phyloP scores from a whole-genome alignment of 805 yeast species.

The Yamadazyma scolyti region DNA sequence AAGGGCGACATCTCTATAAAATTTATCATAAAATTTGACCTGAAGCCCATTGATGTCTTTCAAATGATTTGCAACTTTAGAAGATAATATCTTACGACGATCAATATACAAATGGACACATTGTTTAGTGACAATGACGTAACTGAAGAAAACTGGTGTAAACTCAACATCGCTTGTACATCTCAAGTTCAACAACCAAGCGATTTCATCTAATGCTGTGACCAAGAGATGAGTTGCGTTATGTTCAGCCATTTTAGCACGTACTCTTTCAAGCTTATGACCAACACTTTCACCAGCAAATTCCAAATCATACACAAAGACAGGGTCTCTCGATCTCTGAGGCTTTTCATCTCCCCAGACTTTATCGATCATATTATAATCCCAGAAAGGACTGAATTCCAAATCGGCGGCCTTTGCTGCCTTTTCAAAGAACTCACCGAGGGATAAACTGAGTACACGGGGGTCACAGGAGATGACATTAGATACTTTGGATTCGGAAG shows the following conservation, averaged over 20 bases:
- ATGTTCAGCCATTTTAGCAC: constrained; percentile 25
- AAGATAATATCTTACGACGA: constrained; percentile 36
- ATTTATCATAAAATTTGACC: constrained; percentile 50
- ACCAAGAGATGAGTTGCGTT: constrained; percentile 37
- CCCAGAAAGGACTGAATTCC: constrained; percentile 26
- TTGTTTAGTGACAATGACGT: constrained; percentile 35
- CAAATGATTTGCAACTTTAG: constrained; percentile 23
- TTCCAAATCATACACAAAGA: constrained; percentile 25
- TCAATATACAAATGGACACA: constrained; percentile 54
- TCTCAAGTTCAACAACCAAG: constrained; percentile 74
- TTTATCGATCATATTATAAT: constrained; percentile 31
- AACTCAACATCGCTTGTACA: constrained; percentile 73
- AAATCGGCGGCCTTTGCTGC: constrained; percentile 18
- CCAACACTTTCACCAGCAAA: constrained; percentile 32
- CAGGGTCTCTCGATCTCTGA: constrained; percentile 26
- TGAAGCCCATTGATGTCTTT: constrained; percentile 20
- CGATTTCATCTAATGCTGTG: constrained; percentile 75
- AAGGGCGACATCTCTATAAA: constrained; percentile 53
- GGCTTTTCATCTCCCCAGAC: constrained; percentile 39
- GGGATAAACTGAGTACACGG: constrained; percentile 52
- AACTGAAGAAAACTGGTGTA: constrained; percentile 84
- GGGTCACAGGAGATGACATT: constrained; percentile 83
- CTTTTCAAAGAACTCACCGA: constrained; percentile 39
- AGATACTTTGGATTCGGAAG: constrained; percentile 46
- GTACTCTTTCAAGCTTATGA: constrained; percentile 25